Evolutionary conservation across 192 early-diverging fungal species (phyloP), one percentile per base, ranked within the genome.

Genomic region (Entomortierella parvispora): DNA sequence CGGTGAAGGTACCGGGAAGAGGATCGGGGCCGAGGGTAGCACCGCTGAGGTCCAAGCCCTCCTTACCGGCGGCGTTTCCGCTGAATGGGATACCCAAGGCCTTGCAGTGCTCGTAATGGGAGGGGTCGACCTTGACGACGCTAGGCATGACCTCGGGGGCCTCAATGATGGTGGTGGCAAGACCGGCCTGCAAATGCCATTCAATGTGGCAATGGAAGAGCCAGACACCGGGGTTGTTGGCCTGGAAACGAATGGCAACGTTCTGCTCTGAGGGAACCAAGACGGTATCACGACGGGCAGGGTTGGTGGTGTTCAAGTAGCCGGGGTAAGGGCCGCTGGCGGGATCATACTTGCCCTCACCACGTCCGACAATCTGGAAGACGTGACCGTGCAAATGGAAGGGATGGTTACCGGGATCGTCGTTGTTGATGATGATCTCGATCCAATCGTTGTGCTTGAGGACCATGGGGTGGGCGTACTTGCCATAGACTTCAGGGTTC

Each of bases 151-250:
- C 54, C 42, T 87, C 87, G 17, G 93, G 92, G n/a, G 90, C 90
- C 80, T 91, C 91, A 51, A 94, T 71, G 65, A 94, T 69, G 8
- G 84, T 80, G 52, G 87, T 86, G 29, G 85, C 90, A 44, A 96
- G 85, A 43, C 94, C 94, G 53, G 87, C 80, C 61, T 87, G 83
- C 53, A 93, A 58, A 82, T 92, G 88, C 87, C 90, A 92, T 63
- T 92, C 87, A 60, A 93, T 90, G 68, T 95, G 95, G 81, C 95
- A 97, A 81, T 95, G 95, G 84, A 95, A 87, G 54, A 93, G 74
- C 92, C 92, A 94, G 12, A 86, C 83, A 47, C 94, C 93, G 12
- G 92, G 91, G 80, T 95, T 95, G 71, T 94, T 89, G 10, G 92
- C 90, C 29, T 83, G 59, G 83, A 94, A 93, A 32, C 93, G 85